These are phyloP conservation scores for Lactifluus hygrophoroides DNA, from an alignment of 768 basidiomycete species.

Conservation along the genomic window DNA sequence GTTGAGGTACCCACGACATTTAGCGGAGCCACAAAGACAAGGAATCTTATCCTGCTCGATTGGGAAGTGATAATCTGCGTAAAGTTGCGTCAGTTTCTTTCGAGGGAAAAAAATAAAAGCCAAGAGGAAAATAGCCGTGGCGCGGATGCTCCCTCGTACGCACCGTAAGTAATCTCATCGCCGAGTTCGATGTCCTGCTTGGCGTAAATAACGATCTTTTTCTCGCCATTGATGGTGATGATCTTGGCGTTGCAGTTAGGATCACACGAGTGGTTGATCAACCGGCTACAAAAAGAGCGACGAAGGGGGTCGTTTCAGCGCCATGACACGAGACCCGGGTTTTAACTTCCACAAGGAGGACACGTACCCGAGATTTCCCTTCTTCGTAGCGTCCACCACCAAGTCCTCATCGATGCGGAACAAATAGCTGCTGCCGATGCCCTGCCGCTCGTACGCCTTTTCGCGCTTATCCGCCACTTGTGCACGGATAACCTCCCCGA, in stretches of 20 bases:
- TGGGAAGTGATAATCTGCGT: constrained; percentile 94
- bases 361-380: constrained; percentile 93
- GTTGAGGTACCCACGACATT: constrained; percentile 94
- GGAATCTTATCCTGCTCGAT: constrained; percentile 97
- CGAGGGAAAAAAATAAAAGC: neutral
- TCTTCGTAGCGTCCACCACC: constrained; percentile 98
- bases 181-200: constrained; percentile 94
- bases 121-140: no score
- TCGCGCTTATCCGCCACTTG: constrained; percentile 95
- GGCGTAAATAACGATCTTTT: constrained; percentile 99
- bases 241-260: constrained; percentile 90
- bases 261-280: constrained; percentile 98
- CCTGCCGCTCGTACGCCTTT: constrained; percentile 93
- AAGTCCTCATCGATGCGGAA: constrained; percentile 97
- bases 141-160: no score
- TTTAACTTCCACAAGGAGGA: neutral
- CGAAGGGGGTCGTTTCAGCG: neutral
- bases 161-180: constrained; percentile 96
- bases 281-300: constrained; percentile 49
- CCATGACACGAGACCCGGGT: no score
- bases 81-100: neutral
- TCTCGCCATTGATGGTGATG: constrained; percentile 84
- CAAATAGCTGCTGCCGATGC: constrained; percentile 95
- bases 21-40: constrained; percentile 81
- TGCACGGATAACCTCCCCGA: constrained; percentile 92